Evolutionary conservation across 2,329 filamentous ascomycete species (phyloP), one percentile per base, ranked within the genome.

Genomic region (Gnomoniopsis sp.): DNA sequence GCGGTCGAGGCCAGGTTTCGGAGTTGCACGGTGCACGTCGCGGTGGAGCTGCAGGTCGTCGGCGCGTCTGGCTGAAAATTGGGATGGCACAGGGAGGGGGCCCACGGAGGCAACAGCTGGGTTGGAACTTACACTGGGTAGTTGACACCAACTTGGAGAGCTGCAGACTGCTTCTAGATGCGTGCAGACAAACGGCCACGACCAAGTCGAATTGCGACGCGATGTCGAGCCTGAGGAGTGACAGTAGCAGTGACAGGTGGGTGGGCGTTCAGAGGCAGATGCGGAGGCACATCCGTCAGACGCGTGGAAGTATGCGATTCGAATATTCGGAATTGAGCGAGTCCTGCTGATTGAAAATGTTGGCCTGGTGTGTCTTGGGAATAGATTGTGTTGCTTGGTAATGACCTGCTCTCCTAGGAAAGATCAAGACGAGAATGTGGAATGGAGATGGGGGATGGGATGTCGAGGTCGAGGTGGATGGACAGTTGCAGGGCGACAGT

Each of bases 31-130:
- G 52, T 62, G 57, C 46, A 53, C 30, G 53, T 30, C 15, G 51
- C 19, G 49, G 53, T 62, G 57, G 57, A 59, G 59, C 59, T 52
- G 44, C 52, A 26, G 53, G 41, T 38, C 44, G 49, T 21, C 34
- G 57, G 51, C 60, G 57, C 57, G 60, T 59, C 53, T 30, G 36
- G 34, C 53, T 57, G 53, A 62, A 62, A 62, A 59, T 50, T 53
- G 50, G 57, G 49, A 52, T 41, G 21, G 53, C 17, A 19, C 41
- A 30, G 49, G 50, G 22, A 44, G 53, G 38, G 11, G 22, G 33
- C 12, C 6, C 11, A 23, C 12, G 4, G 30, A n/a, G n/a, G 47
- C 22, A 41, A 21, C 21, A 36, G 26, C 11, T 19, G 19, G 21
- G 3, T 26, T 14, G 33, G 33, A 38, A 62, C 60, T 59, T 38